These are phyloP conservation scores for Pseudotulostoma volvatum DNA, from an alignment of 495 filamentous ascomycete genomes.

Conservation along the genomic window DNA sequence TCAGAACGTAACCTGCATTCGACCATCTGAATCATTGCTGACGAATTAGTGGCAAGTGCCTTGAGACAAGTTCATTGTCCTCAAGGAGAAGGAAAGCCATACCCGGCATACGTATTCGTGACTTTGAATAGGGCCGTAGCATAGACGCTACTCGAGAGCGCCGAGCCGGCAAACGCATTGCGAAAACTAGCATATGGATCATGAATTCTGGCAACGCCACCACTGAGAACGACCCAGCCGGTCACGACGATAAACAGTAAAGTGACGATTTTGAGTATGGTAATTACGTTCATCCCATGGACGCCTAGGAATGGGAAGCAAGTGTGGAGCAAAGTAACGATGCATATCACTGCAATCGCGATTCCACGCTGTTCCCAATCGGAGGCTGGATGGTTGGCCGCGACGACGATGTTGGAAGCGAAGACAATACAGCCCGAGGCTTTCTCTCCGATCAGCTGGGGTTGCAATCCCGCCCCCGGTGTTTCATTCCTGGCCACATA, in stretches of 20 bases:
- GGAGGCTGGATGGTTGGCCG: conserved; percentile 9
- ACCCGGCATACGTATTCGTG: conserved; percentile 48
- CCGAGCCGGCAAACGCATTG: conserved; percentile 18
- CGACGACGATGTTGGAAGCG: conserved; percentile 26
- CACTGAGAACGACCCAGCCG: conserved; percentile 19
- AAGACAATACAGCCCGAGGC: conserved; percentile 18
- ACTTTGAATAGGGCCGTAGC: conserved; percentile 51
- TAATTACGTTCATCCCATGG: conserved; percentile 21
- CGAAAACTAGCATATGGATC: conserved; percentile 19
- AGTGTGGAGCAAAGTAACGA: conserved; percentile 16
- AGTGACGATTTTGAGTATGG: conserved; percentile 21
- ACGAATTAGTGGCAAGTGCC: too few species aligned
- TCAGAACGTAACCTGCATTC: conserved; percentile 55
- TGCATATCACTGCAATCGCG: conserved; percentile 16
- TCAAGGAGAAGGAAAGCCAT: conserved; percentile 1
- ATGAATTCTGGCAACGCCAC: conserved; percentile 14
- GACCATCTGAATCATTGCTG: too few species aligned
- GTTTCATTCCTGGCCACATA: conserved; percentile 6
- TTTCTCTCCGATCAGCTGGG: too few species aligned
- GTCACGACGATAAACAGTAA: conserved; percentile 25
- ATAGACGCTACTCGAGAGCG: conserved; percentile 17
- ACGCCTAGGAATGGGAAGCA: conserved; percentile 16
- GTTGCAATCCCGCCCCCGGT: too few species aligned
- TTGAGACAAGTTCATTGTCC: too few species aligned
- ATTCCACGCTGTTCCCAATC: conserved; percentile 20